Evolutionary conservation across 768 basidiomycete species (phyloP).

Genomic region (Gloeostereum incarnatum): DNA sequence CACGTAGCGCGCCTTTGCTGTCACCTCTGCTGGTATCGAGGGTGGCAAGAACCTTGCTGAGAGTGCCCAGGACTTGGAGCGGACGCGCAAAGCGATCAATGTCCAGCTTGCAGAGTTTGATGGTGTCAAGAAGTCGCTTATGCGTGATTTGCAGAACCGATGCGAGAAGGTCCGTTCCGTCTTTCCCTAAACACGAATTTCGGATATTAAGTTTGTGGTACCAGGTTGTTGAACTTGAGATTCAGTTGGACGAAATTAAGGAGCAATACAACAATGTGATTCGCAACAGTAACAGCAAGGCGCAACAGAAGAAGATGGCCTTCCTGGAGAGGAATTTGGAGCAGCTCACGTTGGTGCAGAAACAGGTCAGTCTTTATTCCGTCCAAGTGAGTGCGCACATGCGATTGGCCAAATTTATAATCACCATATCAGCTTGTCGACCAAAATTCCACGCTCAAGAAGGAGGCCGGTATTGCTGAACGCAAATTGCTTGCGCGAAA

Average conservation of each 20-base stretch:
- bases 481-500: conserved; percentile 93
- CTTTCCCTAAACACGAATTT: conserved; percentile 9
- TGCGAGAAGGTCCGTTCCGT: conserved; percentile 81
- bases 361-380: conserved; percentile 57
- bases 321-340: conserved; percentile 96
- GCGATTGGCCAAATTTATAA: neutral
- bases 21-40: conserved; percentile 94
- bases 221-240: conserved; percentile 97
- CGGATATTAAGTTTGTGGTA: conserved; percentile 13
- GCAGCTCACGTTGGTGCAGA: conserved; percentile 91
- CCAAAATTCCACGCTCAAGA: conserved; percentile 95
- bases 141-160: conserved; percentile 98
- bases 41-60: conserved; percentile 96
- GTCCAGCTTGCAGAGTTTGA: conserved; percentile 99
- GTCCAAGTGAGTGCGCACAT: neutral
- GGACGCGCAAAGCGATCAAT: conserved; percentile 93
- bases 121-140: conserved; percentile 95
- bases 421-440: conserved; percentile 71
- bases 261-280: conserved; percentile 99
- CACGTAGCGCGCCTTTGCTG: conserved; percentile 86
- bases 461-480: conserved; percentile 95
- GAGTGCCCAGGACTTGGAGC: conserved; percentile 94
- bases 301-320: conserved; percentile 99
- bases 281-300: conserved; percentile 95
- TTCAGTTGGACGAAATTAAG: conserved; percentile 95